These are phyloP conservation scores for Sphaerostilbella broomeana DNA, from an alignment of 2,329 filamentous ascomycete genomes.

Conservation along the genomic window DNA sequence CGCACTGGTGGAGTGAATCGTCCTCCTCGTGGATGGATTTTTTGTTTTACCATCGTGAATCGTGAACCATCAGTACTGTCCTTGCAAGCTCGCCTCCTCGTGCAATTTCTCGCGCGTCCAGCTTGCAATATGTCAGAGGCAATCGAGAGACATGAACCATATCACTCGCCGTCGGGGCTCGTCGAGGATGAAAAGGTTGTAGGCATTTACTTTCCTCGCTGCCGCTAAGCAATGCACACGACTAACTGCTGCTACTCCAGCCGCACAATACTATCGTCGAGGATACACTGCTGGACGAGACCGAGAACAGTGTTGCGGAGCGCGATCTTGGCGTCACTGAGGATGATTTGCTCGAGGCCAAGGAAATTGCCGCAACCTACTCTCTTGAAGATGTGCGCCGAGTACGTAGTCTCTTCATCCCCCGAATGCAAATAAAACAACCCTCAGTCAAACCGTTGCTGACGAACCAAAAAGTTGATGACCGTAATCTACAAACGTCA, in stretches of 20 bases:
- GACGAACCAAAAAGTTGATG: constrained; percentile 24
- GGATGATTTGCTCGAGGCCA: constrained; percentile 36
- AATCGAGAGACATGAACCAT: too few species aligned
- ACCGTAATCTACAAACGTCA: constrained; percentile 28
- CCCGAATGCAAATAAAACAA: too few species aligned
- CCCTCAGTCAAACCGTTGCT: not conserved
- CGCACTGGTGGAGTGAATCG: too few species aligned
- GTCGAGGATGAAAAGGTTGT: constrained; percentile 3
- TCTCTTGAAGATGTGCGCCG: constrained; percentile 27
- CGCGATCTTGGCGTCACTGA: constrained; percentile 27
- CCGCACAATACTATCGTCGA: not conserved
- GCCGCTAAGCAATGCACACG: too few species aligned
- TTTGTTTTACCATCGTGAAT: too few species aligned
- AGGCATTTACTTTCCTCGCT: not conserved
- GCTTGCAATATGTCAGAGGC: too few species aligned
- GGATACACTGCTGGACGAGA: not conserved
- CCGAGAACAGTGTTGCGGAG: not conserved
- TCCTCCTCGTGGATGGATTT: too few species aligned
- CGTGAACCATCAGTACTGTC: too few species aligned
- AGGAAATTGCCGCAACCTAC: constrained; percentile 29
- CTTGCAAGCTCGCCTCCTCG: too few species aligned
- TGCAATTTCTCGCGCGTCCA: too few species aligned
- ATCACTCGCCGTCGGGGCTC: too few species aligned
- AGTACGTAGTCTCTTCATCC: constrained; percentile 14
- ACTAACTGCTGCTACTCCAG: too few species aligned